Percentiles rank a stretch among this genome's conserved stretches.
Evolutionary conservation across 495 filamentous ascomycete genomes (phyloP).

Genomic region (Acidomyces sp.): DNA sequence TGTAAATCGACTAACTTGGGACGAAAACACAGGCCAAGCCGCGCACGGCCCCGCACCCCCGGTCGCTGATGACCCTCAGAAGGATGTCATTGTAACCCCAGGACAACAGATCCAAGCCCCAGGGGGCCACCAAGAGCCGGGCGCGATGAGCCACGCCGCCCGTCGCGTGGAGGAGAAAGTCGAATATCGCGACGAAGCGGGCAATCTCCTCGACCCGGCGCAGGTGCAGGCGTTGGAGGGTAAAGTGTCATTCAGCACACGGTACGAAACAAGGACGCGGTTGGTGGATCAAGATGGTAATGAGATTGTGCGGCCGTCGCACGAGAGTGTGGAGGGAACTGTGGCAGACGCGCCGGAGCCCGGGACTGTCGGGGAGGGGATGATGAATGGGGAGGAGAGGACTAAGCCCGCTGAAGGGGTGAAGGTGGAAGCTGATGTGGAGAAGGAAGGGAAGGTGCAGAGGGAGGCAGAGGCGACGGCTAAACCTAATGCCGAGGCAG

Average conservation of each 20-base stretch:
- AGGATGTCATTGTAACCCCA: constrained; percentile 24
- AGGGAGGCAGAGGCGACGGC: constrained; percentile 37
- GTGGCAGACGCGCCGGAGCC: constrained; percentile 10
- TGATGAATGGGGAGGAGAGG: constrained; percentile 16
- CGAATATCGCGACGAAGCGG: constrained; percentile 90
- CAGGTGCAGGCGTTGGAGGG: constrained; percentile 75
- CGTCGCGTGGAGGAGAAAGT: constrained; percentile 84
- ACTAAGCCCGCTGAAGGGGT: constrained; percentile 30
- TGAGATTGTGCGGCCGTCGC: constrained; percentile 35
- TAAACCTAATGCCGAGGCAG: constrained; percentile 65
- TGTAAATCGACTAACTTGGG: too few relatives aligned
- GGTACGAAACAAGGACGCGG: constrained; percentile 80
- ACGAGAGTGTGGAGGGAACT: constrained; percentile 9
- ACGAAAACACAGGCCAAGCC: constrained; percentile 4
- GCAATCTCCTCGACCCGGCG: constrained; percentile 71
- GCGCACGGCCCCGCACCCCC: constrained; percentile 20
- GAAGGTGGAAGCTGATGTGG: constrained; percentile 38
- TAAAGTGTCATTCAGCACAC: constrained; percentile 87
- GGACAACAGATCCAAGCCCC: constrained; percentile 1
- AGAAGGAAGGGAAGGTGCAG: constrained; percentile 52
- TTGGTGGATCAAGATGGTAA: constrained; percentile 67
- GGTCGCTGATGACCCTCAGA: constrained; percentile 17
- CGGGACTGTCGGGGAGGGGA: constrained; percentile 9
- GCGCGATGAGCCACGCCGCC: constrained; percentile 25
- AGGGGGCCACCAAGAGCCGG: not conserved